Percentiles rank a stretch among this genome's conserved stretches.
Evolutionary conservation across 352 stramenopile genomes (phyloP).

Genomic region (Thalassiosira sp.): DNA sequence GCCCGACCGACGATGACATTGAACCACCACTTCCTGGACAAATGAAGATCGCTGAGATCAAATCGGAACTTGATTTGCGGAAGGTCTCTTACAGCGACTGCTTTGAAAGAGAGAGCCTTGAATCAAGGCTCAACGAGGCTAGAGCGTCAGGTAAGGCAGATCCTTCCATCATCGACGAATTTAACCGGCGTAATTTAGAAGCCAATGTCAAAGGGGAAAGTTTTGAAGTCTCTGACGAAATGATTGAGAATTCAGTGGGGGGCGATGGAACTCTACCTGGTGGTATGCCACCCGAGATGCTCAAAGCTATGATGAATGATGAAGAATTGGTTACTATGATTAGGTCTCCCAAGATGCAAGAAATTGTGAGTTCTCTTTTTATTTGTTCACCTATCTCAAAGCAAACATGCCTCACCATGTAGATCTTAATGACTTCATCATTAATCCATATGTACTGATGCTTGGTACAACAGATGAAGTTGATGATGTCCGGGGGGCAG

Average conservation of each 20-base stretch:
- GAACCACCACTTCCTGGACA: constrained; percentile 46
- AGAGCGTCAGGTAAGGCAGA: constrained; percentile 50
- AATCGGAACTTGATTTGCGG: constrained; percentile 61
- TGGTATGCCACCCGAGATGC: constrained; percentile 56
- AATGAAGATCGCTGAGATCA: constrained; percentile 72
- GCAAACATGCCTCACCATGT: no score
- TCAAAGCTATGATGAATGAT: constrained; percentile 55
- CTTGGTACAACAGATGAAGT: neutral
- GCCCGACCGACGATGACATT: constrained; percentile 44
- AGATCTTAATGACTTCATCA: neutral
- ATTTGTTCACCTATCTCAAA: neutral
- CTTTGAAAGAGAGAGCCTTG: constrained; percentile 69
- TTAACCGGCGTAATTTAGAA: constrained; percentile 57
- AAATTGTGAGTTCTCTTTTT: constrained; percentile 46
- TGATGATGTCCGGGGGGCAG: neutral
- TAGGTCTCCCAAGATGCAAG: constrained; percentile 62
- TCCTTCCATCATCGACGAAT: constrained; percentile 62
- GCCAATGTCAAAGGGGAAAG: constrained; percentile 35
- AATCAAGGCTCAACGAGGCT: constrained; percentile 44
- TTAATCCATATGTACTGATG: neutral
- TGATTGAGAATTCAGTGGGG: constrained; percentile 37
- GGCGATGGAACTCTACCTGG: constrained; percentile 62
- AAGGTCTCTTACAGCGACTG: constrained; percentile 62
- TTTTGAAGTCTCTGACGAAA: constrained; percentile 53
- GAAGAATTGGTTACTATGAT: constrained; percentile 59